These are phyloP conservation scores for Arbutus unedo DNA, from an alignment of 148 eudicot genomes.

Conservation along the genomic window DNA sequence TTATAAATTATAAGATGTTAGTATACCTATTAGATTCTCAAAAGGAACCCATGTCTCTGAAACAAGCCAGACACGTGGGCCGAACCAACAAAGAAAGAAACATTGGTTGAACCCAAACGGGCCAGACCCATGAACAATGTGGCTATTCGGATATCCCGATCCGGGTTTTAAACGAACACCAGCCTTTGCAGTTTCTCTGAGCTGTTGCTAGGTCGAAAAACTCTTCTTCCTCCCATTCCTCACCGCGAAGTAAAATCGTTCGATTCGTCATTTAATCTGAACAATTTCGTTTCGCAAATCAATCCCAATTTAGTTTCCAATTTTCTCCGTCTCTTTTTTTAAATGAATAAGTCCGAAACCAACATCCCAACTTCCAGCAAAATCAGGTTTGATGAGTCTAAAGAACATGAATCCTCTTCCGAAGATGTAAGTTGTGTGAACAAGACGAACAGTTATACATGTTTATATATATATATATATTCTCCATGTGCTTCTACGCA, in stretches of 20 bases:
- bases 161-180: not conserved
- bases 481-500: not conserved
- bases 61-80: too few species aligned
- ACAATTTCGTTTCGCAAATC: not conserved
- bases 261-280: not conserved
- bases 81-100: too few species aligned
- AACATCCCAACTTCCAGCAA: slow-evolving; percentile 45
- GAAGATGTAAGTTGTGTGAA: slow-evolving; percentile 49
- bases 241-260: not conserved
- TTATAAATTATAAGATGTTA: too few species aligned
- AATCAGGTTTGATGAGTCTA: slow-evolving; percentile 49
- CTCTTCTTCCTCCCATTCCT: not conserved
- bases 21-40: too few species aligned
- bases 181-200: not conserved
- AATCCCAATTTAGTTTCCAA: not conserved
- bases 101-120: too few species aligned
- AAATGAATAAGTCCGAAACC: slow-evolving; percentile 35
- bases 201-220: not conserved
- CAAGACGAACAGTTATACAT: not conserved
- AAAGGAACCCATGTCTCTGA: too few species aligned
- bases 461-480: too few species aligned
- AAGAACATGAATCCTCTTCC: slow-evolving; percentile 43
- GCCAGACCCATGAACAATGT: too few species aligned
- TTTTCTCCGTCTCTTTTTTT: not conserved
- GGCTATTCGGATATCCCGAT: not conserved